Evolutionary conservation across 306 rosid genomes (phyloP), one percentile per base, ranked within the genome.

Genomic region (Fragaria iinumae): DNA sequence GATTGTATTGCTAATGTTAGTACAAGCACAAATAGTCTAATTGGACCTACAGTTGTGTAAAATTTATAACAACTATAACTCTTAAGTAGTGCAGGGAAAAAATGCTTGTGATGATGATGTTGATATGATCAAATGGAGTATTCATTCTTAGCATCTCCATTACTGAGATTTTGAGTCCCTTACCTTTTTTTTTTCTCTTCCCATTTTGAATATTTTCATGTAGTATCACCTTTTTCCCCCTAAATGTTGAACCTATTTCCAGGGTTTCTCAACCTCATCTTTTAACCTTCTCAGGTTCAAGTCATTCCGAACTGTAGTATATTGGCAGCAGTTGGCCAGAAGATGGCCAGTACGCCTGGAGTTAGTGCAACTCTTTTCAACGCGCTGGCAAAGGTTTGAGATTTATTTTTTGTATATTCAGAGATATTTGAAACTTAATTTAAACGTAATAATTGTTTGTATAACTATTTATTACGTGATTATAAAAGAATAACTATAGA

Each of bases 291-390:
- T 81, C 97, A 95, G 99, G 92, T 95, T 77, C 96, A 91, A 0
- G 79, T 95, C n/a, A 81, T 95, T 80, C 90, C 91, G 18, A 92
- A 95, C 84, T 95, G 97, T 87, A 95, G 99, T 79, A 95, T 95
- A 84, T 89, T 95, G 88, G 99, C 99, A 18, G 86, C 97, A 34
- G 99, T 95, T 86, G 99, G 99, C 79, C 97, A 92, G 87, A 92
- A 90, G 74, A 95, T 95, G 99, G 99, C 97, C n/a, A 95, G 99
- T 84, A 90, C 99, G 72, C 99, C 99, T 69, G 99, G 99, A 80
- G 99, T 95, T 64, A 95, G 99, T 71, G 99, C 99, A 75, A 86
- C 97, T 85, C 96, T 95, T 67, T 92, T 95, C 86, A 95, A 83
- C 82, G 99, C 99, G 64, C 87, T 95, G 82, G 99, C 99, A 60